These are phyloP conservation scores for Limnanthes douglasii DNA, from an alignment of 345 rosid genomes.

Conservation along the genomic window DNA sequence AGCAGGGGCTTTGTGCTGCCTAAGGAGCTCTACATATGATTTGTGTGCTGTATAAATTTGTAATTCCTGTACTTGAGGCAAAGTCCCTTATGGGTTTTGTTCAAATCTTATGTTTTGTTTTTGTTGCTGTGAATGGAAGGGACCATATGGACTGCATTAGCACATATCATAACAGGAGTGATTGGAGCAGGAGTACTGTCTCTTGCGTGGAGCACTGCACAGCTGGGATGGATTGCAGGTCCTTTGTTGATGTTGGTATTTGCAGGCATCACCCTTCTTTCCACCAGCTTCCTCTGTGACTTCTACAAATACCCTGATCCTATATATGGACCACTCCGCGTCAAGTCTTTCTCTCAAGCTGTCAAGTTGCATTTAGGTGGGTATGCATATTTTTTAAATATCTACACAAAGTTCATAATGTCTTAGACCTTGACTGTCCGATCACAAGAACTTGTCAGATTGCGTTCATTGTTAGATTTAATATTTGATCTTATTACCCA, in stretches of 20 bases:
- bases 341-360: conserved; percentile 31
- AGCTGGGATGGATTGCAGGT: conserved; percentile 68
- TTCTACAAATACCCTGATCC: conserved; percentile 46
- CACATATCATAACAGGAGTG: conserved; percentile 66
- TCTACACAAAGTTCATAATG: background rate
- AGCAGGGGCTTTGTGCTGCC: no score
- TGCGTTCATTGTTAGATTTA: background rate
- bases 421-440: background rate
- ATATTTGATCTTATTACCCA: background rate
- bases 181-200: conserved; percentile 78
- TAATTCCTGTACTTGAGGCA: no score
- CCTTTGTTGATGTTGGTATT: conserved; percentile 30
- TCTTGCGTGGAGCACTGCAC: conserved; percentile 56
- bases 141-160: conserved; percentile 40
- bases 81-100: no score
- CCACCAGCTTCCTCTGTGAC: conserved; percentile 32
- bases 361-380: conserved; percentile 37
- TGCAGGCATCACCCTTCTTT: conserved; percentile 30
- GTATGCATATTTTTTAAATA: background rate
- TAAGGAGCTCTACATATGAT: no score
- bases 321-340: conserved; percentile 25
- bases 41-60: no score
- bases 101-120: conserved; percentile 1
- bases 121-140: conserved; percentile 17
- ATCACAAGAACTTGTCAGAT: background rate